Base-by-base conservation (phyloP, 495 filamentous ascomycete species). In the Penicillium roqueforti region DNA sequence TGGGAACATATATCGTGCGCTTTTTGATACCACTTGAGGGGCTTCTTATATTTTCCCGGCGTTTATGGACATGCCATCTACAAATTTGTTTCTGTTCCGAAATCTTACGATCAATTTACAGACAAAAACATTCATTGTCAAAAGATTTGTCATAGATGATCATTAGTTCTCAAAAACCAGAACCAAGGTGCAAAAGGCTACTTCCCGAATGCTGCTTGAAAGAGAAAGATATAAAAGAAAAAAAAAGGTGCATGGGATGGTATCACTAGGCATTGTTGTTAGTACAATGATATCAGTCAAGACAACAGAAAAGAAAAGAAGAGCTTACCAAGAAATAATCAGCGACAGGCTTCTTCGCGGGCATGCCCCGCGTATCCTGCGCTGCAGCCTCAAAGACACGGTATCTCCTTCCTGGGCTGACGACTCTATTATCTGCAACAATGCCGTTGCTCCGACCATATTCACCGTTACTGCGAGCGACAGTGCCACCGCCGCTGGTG, bases 331-430 rank as follows among this genome's bases (percentile, higher is more conserved):
- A 75, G 66, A 98, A 98, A 79, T 98, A 98, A 74, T 97, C 92
- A 59, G 91, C 92, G 56, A 93, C 87, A 41, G 93, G 93, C 74
- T 97, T 97, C 80, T 98, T 98, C 39, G 93, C 93, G 64, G 93
- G 93, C 93, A 98, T 97, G 11, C 93, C 93, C 69, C 95, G 83
- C 37, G 87, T 87, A 70, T 97, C 93, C 77, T 98, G 93, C 60
- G 93, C 89, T 58, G 93, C 93, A 1, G 95, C 95, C 63, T 97
- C 91, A 71, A 97, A 98, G 9, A 98, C 93, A 41, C 93, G 75
- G 74, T 98, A 98, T 63, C 93, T 76, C 69, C 93, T 82, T 26
- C 91, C 93, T 9, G 93, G 93, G 23, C 91, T 92, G 43, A 73
- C 68, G 49, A 78, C 77, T 25, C 75, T 75, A 53, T 76, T 77